Percentiles rank a stretch among this genome's conserved stretches.
Evolutionary conservation across 2,329 filamentous ascomycete genomes (phyloP).

Genomic region (Capronia coronata): DNA sequence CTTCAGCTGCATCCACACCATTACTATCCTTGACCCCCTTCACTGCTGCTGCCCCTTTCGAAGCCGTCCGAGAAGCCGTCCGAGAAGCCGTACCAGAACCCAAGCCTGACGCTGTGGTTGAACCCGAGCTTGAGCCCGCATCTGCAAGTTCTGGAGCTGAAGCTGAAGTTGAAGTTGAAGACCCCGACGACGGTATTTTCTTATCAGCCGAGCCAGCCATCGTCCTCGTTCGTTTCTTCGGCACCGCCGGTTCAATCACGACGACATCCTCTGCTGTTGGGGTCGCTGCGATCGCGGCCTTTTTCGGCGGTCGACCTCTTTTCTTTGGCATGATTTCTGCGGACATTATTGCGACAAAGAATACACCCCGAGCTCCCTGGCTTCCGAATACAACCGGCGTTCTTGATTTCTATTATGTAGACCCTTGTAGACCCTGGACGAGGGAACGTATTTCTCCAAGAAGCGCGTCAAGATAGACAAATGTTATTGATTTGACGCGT

Average conservation of each 20-base stretch:
- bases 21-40: neutral
- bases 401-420: too few species aligned
- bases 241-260: neutral
- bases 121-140: too few species aligned
- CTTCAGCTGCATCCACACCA: neutral
- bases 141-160: too few species aligned
- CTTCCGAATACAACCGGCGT: constrained; percentile 1
- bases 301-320: constrained; percentile 20
- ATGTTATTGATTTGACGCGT: too few species aligned
- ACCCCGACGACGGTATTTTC: constrained; percentile 3
- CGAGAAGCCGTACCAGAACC: neutral
- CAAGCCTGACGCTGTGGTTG: neutral
- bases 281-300: neutral
- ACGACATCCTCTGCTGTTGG: neutral
- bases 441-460: too few species aligned
- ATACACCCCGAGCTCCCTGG: too few species aligned
- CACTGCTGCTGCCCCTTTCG: neutral
- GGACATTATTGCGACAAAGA: constrained; percentile 1
- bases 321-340: constrained; percentile 18
- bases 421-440: too few species aligned
- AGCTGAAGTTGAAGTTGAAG: too few species aligned
- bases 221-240: neutral
- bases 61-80: neutral
- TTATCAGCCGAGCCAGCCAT: constrained; percentile 3
- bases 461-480: too few species aligned